Evolutionary conservation across 495 filamentous ascomycete genomes (phyloP), one percentile per base, ranked within the genome.

Genomic region (Penicillium goetzii): DNA sequence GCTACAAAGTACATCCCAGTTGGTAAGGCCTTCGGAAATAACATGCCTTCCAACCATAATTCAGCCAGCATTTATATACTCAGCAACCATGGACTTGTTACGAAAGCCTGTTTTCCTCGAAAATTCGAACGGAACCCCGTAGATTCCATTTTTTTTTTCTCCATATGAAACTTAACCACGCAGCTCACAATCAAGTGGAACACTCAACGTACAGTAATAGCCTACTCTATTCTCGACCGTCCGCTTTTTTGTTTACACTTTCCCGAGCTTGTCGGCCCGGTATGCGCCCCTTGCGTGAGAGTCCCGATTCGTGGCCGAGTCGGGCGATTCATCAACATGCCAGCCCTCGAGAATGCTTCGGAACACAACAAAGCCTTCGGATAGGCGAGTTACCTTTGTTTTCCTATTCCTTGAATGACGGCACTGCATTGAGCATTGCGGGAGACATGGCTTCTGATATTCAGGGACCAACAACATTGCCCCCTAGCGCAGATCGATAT

Each of bases 401-500:
- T 58, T 41, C 47, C 41, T 56, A 41, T 17, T 28, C 36, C 61
- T 53, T 58, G 70, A 68, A 66, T 63, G 60, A 54, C 59, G 43
- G 64, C 19, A 53, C 41, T 41, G 26, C 26, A 38, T 53, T 55
- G 64, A 26, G 56, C 65, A 66, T 59, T 33, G 34, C 47, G 14
- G 41, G 28, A 23, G 41, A 6, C 25, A 30, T 60, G 36, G 49
- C 51, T 43, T 21, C 57, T 43, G 12, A 45, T 53, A 47, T 23
- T 30, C 43, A 38, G 36, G 47, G 14, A 17, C 53, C 34, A 45
- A 52, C 26, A 68, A 59, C 68, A 71, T 64, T 53, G 34, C 50
- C 60, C 65, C 70, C 70, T 69, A 36, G 60, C 32, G 65, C 34
- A 64, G 70, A 71, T 73, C 68, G 14, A 61, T 25, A 28, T 62